Conservation (phyloP, 139 green algal species). For the Trebouxia sp. region DNA sequence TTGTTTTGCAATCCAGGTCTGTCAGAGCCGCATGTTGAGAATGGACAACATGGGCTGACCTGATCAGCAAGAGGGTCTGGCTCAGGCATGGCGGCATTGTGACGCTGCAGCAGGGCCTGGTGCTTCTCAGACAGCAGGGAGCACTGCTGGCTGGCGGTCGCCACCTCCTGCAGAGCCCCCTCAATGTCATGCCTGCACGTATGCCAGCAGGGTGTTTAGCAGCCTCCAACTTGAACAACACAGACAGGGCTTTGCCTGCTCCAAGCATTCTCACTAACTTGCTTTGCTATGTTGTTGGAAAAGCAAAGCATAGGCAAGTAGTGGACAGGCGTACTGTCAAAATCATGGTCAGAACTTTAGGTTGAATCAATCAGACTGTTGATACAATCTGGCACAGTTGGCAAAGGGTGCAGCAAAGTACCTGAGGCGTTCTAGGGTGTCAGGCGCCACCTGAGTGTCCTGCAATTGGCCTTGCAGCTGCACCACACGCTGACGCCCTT, state of each 20-base stretch:
- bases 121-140: neutral
- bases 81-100: neutral
- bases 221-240: no score
- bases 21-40: no score
- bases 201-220: no score
- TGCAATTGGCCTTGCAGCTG: neutral
- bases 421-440: neutral
- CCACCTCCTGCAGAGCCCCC: neutral
- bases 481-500: neutral
- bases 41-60: neutral
- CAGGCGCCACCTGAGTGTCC: neutral
- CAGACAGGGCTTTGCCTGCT: no score
- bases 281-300: no score
- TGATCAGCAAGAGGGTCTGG: slow-evolving; percentile 6
- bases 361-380: no score
- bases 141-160: neutral
- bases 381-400: no score
- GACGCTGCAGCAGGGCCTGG: neutral
- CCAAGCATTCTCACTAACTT: no score
- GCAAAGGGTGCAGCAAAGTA: no score
- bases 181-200: neutral
- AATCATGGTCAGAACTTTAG: no score
- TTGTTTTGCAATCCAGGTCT: neutral
- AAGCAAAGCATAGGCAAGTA: no score
- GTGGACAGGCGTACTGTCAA: no score